Conservation (phyloP, 2,329 filamentous ascomycete species). For the Chaetomium sp. region DNA sequence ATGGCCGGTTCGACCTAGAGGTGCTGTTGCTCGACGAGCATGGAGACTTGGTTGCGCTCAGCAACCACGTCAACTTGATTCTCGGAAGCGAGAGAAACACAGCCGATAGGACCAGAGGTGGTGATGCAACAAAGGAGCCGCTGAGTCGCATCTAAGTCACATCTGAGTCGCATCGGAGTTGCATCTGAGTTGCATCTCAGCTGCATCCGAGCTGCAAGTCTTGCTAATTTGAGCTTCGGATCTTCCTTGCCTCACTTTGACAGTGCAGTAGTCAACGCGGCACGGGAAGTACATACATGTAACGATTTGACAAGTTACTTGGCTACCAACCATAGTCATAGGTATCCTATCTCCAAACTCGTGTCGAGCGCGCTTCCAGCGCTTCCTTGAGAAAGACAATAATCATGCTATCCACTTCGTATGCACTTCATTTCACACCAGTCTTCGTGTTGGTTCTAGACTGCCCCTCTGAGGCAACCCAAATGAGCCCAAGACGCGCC, state of each 20-base stretch:
- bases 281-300: neutral
- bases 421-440: neutral
- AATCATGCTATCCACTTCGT: neutral
- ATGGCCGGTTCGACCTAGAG: constrained; percentile 75
- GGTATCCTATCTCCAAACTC: neutral
- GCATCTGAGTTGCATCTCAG: constrained; percentile 27
- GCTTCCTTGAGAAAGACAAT: neutral
- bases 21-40: constrained; percentile 65
- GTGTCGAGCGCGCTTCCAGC: neutral
- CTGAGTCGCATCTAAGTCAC: constrained; percentile 25
- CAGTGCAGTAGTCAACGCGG: too few relatives aligned
- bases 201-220: neutral
- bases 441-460: neutral
- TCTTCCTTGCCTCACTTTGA: neutral
- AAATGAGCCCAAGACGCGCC: neutral
- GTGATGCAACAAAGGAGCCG: constrained; percentile 11
- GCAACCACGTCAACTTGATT: constrained; percentile 68
- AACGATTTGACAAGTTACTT: neutral
- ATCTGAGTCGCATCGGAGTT: constrained; percentile 22
- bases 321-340: neutral
- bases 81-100: constrained; percentile 65
- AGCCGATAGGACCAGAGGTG: constrained; percentile 26
- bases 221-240: neutral
- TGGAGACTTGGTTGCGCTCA: constrained; percentile 67
- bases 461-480: neutral